Conservation (phyloP, 2,329 filamentous ascomycete genomes). For the Penicillium sp. region DNA sequence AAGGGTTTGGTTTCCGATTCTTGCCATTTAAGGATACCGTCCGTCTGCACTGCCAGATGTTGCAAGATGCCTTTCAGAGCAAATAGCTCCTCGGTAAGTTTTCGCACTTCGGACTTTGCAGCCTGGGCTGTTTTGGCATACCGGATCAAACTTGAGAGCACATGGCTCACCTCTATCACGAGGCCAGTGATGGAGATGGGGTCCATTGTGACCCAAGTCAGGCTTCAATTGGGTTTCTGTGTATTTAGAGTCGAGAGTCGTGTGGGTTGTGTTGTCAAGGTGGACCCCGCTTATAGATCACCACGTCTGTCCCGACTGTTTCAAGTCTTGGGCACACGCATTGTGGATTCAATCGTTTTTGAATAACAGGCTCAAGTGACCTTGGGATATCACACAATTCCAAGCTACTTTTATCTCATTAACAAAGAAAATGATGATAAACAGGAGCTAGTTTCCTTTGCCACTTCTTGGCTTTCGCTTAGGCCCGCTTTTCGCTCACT, state of each 20-base stretch:
- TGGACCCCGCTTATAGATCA: conserved; percentile 5
- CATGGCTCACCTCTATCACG: conserved; percentile 17
- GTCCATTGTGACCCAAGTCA: conserved; percentile 10
- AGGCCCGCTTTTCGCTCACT: too few species aligned
- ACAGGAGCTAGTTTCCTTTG: too few species aligned
- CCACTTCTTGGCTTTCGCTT: too few species aligned
- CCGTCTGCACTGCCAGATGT: conserved; percentile 10
- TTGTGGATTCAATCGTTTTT: neutral
- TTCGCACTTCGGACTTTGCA: conserved; percentile 20
- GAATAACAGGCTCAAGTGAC: neutral
- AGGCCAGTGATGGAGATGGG: conserved; percentile 20
- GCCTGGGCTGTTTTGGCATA: conserved; percentile 18
- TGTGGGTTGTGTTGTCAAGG: neutral
- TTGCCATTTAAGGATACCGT: neutral
- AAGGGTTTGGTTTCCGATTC: conserved; percentile 8
- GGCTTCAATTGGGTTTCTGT: neutral
- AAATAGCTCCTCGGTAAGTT: conserved; percentile 22
- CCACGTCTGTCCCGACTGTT: neutral
- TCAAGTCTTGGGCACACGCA: neutral
- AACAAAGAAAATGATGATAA: too few species aligned
- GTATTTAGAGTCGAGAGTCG: neutral
- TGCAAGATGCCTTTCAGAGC: conserved; percentile 20
- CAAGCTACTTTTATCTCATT: neutral
- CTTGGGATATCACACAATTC: neutral
- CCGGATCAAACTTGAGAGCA: conserved; percentile 15